Evolutionary conservation across 140 eudicot genomes (phyloP).

Genomic region (Cichorium intybus): DNA sequence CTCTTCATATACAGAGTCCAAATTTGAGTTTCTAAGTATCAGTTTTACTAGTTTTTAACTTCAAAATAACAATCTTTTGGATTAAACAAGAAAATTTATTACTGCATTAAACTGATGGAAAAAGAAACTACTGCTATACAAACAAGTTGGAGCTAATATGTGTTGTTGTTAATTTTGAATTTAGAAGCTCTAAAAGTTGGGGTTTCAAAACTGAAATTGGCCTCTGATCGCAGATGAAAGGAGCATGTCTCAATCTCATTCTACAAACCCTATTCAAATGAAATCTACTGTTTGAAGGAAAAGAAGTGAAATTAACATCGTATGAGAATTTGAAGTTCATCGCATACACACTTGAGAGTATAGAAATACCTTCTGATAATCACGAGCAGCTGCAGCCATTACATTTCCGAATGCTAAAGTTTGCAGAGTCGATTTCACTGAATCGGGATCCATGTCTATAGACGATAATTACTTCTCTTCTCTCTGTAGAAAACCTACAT

Average conservation of each 20-base stretch:
- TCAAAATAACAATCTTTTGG: neutral
- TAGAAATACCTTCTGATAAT: conserved; percentile 65
- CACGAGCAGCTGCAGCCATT: conserved; percentile 94
- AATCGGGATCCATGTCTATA: conserved; percentile 68
- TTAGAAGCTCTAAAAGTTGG: neutral
- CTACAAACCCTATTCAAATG: no score
- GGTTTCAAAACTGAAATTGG: neutral
- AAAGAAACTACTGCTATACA: no score
- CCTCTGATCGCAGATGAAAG: neutral
- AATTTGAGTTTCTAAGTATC: neutral
- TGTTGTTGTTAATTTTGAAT: neutral
- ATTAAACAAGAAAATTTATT: neutral
- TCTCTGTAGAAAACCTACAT: conserved; percentile 20
- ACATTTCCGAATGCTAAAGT: conserved; percentile 83
- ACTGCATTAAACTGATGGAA: neutral
- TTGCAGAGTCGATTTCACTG: conserved; percentile 80
- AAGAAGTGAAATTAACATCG: conserved; percentile 3
- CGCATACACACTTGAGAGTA: no score
- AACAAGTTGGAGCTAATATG: no score
- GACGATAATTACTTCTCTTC: conserved; percentile 6
- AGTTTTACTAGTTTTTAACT: neutral
- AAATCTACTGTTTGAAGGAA: neutral
- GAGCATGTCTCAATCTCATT: neutral
- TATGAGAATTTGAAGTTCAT: neutral
- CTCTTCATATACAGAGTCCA: neutral